Evolutionary conservation across 371 early-diverging fungal species (phyloP), one percentile per base, ranked within the genome.

Genomic region (Smittium culicis): DNA sequence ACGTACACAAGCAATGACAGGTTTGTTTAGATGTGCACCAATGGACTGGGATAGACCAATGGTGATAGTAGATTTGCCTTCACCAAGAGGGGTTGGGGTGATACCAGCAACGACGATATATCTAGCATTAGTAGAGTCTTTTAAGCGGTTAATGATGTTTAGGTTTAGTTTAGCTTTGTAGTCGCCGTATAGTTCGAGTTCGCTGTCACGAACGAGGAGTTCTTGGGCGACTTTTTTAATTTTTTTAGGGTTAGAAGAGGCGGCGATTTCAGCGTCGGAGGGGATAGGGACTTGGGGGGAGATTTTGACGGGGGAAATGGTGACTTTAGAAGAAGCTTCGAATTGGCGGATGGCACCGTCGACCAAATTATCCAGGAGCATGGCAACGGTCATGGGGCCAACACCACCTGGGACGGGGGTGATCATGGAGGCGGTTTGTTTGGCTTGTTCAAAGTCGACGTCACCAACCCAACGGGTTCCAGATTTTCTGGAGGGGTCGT

Each of bases 61-160:
- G 24, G 92, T 88, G 1, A 93, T 94, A 1, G 96, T 97, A 2
- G 96, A 96, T 77, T 97, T 97, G 70, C 97, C 97, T 79, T 97
- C 97, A 68, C 97, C 97, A 0, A 97, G 83, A 54, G 97, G 97
- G 1, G 97, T 97, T 3, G 97, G 97, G 1, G 94, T 97, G 72
- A 96, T 97, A 55, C 94, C 97, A n/a, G 95, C 89, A 17, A 97
- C 94, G 0, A 97, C 93, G 60, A 97, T 84, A 73, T 96, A 97
- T 62, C 86, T 88, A 45, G 93, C 97, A 75, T 93, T 82, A 70
- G 84, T 78, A 61, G 86, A 82, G 70, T 85, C 82, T 62, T 83
- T 73, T 25, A 97, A 81, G 2, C 97, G 84, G 31, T 94, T 82
- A 25, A 94, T 74, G 14, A 93, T 87, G 60, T 84, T 82, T 60